A percentile compares a stretch with the other conserved stretches of the same genome.
Evolutionary conservation across 2,329 filamentous ascomycete species (phyloP).

Genomic region (Malbranchea cinnamomea): DNA sequence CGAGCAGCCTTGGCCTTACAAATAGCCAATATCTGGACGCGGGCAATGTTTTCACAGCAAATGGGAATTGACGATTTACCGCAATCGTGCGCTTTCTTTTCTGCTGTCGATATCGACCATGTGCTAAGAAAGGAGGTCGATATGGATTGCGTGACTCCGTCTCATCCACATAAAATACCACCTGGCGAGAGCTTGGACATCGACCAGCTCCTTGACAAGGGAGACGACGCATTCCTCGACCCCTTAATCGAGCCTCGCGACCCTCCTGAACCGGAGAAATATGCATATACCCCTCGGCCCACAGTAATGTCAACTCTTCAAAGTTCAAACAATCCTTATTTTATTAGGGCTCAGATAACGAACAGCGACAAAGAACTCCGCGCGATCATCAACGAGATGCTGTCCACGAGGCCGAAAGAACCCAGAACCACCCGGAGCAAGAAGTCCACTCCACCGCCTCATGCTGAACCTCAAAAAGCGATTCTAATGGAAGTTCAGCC

Average conservation of each 20-base stretch:
- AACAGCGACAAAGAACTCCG: conserved; percentile 57
- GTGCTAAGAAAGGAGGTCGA: conserved; percentile 96
- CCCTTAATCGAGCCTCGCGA: conserved; percentile 42
- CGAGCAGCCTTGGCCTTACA: conserved; percentile 84
- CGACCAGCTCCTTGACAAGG: conserved; percentile 56
- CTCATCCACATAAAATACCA: conserved; percentile 60
- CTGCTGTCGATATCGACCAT: conserved; percentile 84
- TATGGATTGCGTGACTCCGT: conserved; percentile 92
- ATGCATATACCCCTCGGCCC: conserved; percentile 53
- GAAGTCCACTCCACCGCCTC: conserved; percentile 17
- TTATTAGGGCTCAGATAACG: conserved; percentile 74
- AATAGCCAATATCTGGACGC: conserved; percentile 87
- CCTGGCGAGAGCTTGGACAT: conserved; percentile 85
- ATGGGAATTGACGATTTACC: conserved; percentile 91
- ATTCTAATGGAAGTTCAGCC: conserved; percentile 31
- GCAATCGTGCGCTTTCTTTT: conserved; percentile 90
- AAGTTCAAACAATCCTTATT: conserved; percentile 39
- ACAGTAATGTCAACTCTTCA: conserved; percentile 67
- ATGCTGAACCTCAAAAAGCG: conserved; percentile 29
- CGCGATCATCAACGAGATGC: conserved; percentile 51
- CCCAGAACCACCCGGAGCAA: conserved; percentile 9
- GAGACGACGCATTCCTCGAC: conserved; percentile 53
- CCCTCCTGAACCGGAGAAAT: conserved; percentile 45
- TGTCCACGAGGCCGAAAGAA: conserved; percentile 12
- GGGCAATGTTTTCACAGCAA: conserved; percentile 94